Base-by-base conservation (phyloP, 768 basidiomycete species). In the Pulveroboletus sp. region DNA sequence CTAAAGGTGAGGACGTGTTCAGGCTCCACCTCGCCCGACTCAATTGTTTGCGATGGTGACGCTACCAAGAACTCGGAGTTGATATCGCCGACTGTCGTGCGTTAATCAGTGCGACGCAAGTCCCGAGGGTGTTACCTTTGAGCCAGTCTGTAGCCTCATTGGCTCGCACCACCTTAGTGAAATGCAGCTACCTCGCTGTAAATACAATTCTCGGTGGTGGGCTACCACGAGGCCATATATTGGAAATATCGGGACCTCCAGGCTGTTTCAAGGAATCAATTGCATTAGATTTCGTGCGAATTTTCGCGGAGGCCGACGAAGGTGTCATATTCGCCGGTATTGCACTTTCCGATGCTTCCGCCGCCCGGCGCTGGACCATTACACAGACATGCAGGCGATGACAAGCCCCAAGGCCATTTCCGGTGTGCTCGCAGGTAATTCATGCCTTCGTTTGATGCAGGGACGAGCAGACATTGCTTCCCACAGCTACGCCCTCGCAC, bases 171-270 rank as follows among this genome's bases (percentile, higher is more conserved):
- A 47, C 48, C 31, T 7, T 50, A 24, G 42, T 53, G 35, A 37
- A 50, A 50, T 68, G 62, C 54, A 57, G 53, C 38, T 82, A 76
- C 59, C 47, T 63, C 5, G 72, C 78, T 12, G 67, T 86, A 24
- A 83, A 89, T 56, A 68, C 68, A 16, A 62, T 89, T 3, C 73
- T 90, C 6, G 76, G 71, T 27, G 85, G 85, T 38, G 88, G 88
- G 14, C 65, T 90, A 38, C 67, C 70, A 46, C 74, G 73, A 49
- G 83, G 85, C 8, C 73, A 77, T 54, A 73, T 87, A 53, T 71
- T 89, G 17, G 88, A 90, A 68, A 70, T 90, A 56, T 85, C 85
- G 26, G 87, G 88, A 1, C 84, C 86, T 38, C 87, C 88, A 1
- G 88, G 88, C 41, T 76, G 78, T 32, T 76, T 79, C 10, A 89